Evolutionary conservation across 306 rosid genomes (phyloP).

Genomic region (Acmispon strigosus): DNA sequence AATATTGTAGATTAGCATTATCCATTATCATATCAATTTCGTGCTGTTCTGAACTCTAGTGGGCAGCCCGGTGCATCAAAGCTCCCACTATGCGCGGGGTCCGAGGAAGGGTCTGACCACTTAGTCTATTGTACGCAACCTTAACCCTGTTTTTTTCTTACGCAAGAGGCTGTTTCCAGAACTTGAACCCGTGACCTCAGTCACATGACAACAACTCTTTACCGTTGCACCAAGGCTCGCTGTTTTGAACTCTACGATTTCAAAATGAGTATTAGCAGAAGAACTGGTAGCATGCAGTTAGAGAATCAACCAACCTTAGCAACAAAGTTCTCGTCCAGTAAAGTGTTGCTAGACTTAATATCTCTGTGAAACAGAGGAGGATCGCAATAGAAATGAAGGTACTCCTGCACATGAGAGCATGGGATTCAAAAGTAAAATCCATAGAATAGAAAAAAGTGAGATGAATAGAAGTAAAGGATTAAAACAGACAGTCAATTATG

Average conservation of each 20-base stretch:
- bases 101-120: too few relatives aligned
- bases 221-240: too few relatives aligned
- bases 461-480: background rate
- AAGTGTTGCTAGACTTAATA: constrained; percentile 91
- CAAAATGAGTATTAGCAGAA: background rate
- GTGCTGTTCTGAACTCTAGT: background rate
- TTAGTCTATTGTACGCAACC: too few relatives aligned
- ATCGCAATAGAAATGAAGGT: constrained; percentile 95
- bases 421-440: background rate
- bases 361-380: constrained; percentile 98
- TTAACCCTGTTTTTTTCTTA: too few relatives aligned
- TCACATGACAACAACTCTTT: too few relatives aligned
- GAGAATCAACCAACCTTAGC: constrained; percentile 65
- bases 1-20: background rate
- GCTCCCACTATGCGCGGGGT: too few relatives aligned
- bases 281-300: constrained; percentile 15
- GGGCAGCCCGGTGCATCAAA: too few relatives aligned
- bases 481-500: background rate
- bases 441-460: background rate
- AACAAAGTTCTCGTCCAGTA: constrained; percentile 76
- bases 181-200: too few relatives aligned
- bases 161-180: too few relatives aligned
- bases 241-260: background rate
- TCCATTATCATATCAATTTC: background rate
- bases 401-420: constrained; percentile 65